Percentiles rank a stretch among this genome's conserved stretches.
Conservation (phyloP, 208 protist genomes). For the Leishmania lainsoni region DNA sequence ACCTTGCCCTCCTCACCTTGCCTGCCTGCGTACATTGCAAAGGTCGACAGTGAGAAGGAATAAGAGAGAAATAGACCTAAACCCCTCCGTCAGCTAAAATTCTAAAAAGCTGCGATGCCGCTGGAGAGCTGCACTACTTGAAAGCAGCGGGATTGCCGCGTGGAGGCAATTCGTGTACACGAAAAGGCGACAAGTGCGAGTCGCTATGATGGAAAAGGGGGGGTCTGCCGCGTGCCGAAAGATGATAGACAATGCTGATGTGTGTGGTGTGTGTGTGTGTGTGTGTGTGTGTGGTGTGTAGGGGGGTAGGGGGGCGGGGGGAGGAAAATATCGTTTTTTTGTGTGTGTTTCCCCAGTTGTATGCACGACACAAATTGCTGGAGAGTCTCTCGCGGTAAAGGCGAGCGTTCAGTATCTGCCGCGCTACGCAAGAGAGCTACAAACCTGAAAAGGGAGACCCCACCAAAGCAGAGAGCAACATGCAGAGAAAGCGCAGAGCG, state of each 20-base stretch:
- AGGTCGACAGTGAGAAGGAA: background rate
- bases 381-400: background rate
- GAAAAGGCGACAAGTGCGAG: background rate
- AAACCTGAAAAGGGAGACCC: background rate
- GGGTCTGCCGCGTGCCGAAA: background rate
- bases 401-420: no score
- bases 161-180: background rate
- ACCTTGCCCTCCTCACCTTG: constrained; percentile 10
- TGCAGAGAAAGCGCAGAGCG: background rate
- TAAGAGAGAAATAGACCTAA: background rate
- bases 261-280: background rate
- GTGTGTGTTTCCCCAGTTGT: background rate
- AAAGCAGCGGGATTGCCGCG: background rate
- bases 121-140: background rate
- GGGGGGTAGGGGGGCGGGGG: no score
- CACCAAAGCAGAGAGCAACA: no score
- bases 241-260: no score
- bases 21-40: constrained; percentile 15
- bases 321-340: background rate
- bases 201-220: background rate
- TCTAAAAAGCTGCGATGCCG: background rate
- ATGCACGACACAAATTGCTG: background rate
- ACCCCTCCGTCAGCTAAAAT: background rate
- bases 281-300: background rate
- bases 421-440: background rate